These are phyloP conservation scores for Pleurostoma richardsiae DNA, from an alignment of 2,329 filamentous ascomycete genomes.

Conservation along the genomic window DNA sequence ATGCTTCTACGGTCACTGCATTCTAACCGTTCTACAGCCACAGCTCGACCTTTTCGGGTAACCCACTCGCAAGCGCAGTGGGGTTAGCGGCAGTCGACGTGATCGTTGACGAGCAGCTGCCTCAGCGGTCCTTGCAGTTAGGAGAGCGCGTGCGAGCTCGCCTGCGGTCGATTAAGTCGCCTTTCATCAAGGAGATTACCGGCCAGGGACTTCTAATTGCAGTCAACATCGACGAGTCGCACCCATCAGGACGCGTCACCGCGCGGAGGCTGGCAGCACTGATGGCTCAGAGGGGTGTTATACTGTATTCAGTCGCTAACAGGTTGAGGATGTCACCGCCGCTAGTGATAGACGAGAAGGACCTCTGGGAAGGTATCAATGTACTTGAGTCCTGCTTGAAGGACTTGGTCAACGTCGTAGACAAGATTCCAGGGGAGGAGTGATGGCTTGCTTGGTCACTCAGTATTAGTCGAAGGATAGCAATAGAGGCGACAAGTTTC, in stretches of 20 bases:
- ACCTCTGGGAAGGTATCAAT: background rate
- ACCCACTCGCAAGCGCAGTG: background rate
- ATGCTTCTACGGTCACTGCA: background rate
- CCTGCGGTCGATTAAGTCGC: background rate
- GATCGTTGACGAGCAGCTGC: background rate
- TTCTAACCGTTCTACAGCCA: background rate
- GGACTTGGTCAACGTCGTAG: background rate
- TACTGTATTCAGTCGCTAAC: background rate
- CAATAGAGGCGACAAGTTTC: too few species aligned
- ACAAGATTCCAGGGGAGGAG: too few species aligned
- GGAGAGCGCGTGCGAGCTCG: background rate
- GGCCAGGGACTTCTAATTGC: background rate
- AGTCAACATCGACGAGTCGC: background rate
- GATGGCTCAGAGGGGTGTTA: background rate
- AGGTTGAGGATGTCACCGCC: background rate
- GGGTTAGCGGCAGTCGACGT: background rate
- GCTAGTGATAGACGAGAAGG: background rate
- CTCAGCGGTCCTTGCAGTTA: background rate
- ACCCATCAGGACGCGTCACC: background rate
- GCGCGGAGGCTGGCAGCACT: background rate
- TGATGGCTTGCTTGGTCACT: too few species aligned
- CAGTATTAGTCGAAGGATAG: too few species aligned
- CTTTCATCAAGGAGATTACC: background rate
- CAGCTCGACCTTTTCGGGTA: background rate
- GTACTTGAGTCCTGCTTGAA: background rate